Conservation (phyloP, 768 basidiomycete species). For the Rhizopogon roseolus region DNA sequence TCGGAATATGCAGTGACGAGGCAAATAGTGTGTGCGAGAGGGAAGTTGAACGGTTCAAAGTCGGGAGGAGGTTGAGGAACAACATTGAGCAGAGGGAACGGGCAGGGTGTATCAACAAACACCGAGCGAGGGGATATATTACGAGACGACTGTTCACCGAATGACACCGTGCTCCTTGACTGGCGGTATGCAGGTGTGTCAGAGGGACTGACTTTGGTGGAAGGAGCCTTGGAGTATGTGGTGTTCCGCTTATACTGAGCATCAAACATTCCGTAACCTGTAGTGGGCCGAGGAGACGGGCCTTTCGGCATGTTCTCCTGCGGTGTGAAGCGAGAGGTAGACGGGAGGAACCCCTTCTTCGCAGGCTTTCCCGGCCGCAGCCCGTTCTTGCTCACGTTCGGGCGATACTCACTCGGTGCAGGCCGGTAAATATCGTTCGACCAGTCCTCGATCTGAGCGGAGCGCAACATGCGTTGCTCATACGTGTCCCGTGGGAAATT, state of each 20-base stretch:
- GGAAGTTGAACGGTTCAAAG: constrained; percentile 95
- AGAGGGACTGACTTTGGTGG: constrained; percentile 60
- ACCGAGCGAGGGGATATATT: constrained; percentile 31
- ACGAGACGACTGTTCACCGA: constrained; percentile 40
- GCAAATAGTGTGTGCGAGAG: constrained; percentile 88
- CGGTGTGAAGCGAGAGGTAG: constrained; percentile 71
- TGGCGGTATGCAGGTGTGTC: constrained; percentile 66
- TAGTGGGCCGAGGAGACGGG: constrained; percentile 47
- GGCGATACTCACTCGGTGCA: constrained; percentile 86
- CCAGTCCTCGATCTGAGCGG: constrained; percentile 93
- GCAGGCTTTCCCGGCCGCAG: constrained; percentile 42
- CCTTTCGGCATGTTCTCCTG: constrained; percentile 56
- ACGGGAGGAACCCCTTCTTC: constrained; percentile 62
- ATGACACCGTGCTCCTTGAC: constrained; percentile 80
- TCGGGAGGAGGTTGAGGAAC: constrained; percentile 90
- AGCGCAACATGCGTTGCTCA: constrained; percentile 85
- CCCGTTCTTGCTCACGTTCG: constrained; percentile 80
- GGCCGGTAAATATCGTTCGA: constrained; percentile 92
- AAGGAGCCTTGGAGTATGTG: constrained; percentile 37
- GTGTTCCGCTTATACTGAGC: constrained; percentile 59
- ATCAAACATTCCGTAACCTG: constrained; percentile 65
- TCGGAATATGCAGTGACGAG: constrained; percentile 99
- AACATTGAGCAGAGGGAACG: constrained; percentile 88
- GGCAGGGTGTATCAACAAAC: constrained; percentile 71
- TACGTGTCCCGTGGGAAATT: constrained; percentile 92